phyloP scores from a whole-genome alignment of 148 eudicot species.

The Arbutus unedo region DNA sequence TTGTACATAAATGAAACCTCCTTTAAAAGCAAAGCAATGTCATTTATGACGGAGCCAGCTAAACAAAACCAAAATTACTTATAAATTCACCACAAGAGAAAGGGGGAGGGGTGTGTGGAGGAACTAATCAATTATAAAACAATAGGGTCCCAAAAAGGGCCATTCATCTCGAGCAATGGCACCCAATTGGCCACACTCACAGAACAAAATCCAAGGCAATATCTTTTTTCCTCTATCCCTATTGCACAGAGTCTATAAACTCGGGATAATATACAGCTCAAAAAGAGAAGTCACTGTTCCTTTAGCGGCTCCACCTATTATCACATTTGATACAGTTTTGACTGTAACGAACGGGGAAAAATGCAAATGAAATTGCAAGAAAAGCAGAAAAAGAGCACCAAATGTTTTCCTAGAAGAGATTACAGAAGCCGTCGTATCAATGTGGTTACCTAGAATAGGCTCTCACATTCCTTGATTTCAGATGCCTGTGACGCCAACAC shows the following conservation, averaged over 20 bases:
- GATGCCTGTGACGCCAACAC: constrained; percentile 61
- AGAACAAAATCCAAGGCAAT: constrained; percentile 52
- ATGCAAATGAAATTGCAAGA: constrained; percentile 17
- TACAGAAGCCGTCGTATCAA: constrained; percentile 7
- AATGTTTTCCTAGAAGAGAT: constrained; percentile 17
- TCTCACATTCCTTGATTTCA: constrained; percentile 64
- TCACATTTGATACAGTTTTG: constrained; percentile 31
- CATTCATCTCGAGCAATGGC: constrained; percentile 27
- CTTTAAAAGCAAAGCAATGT: constrained; percentile 6
- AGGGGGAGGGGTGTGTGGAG: neutral
- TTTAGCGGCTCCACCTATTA: constrained; percentile 32
- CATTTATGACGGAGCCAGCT: constrained; percentile 15
- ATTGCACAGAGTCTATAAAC: constrained; percentile 39
- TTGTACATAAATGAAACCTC: neutral
- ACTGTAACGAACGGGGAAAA: constrained; percentile 17
- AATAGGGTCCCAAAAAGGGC: constrained; percentile 17
- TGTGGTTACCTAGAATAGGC: constrained; percentile 39
- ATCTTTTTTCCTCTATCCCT: constrained; percentile 27
- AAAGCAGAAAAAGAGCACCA: constrained; percentile 16
- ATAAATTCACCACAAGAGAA: constrained; percentile 7
- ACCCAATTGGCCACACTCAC: constrained; percentile 29
- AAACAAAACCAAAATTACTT: constrained; percentile 21
- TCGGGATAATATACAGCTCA: constrained; percentile 54
- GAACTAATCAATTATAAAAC: constrained; percentile 43
- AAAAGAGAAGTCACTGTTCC: constrained; percentile 27